phyloP scores from a whole-genome alignment of 306 rosid genomes.

The Begonia peltatifolia region DNA sequence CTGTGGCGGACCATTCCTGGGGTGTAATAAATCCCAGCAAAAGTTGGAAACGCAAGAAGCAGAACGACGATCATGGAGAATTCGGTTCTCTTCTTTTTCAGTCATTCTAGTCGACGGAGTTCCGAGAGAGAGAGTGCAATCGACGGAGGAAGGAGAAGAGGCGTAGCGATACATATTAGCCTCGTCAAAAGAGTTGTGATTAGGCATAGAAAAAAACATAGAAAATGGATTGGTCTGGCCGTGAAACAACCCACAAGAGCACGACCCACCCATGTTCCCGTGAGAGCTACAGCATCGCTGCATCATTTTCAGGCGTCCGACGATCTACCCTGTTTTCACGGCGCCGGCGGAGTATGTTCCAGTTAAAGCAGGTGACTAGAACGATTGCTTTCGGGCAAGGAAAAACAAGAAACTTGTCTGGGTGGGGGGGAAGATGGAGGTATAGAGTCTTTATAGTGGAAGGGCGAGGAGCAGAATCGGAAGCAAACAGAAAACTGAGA shows the following conservation, averaged over 20 bases:
- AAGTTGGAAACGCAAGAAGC: slow-evolving; percentile 30
- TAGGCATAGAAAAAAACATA: slow-evolving; percentile 45
- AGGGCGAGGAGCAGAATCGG: too few species aligned
- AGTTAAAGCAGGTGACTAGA: too few species aligned
- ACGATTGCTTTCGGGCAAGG: too few species aligned
- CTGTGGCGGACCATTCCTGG: slow-evolving; percentile 28
- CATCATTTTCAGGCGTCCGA: slow-evolving; percentile 22
- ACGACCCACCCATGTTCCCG: slow-evolving; percentile 46
- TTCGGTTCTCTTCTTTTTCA: slow-evolving; percentile 20
- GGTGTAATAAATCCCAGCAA: slow-evolving; percentile 72
- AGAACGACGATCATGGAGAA: slow-evolving; percentile 14
- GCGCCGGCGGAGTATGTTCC: too few species aligned
- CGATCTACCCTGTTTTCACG: too few species aligned
- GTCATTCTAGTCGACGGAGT: slow-evolving; percentile 62
- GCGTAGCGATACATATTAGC: slow-evolving; percentile 5
- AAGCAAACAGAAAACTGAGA: too few species aligned
- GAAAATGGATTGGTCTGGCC: slow-evolving; percentile 47
- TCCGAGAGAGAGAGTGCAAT: slow-evolving; percentile 86
- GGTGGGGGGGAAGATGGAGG: too few species aligned
- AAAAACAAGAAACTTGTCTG: too few species aligned
- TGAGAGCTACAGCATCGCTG: slow-evolving; percentile 47
- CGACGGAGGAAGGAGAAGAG: slow-evolving; percentile 49
- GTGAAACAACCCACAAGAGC: slow-evolving; percentile 52
- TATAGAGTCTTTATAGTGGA: too few species aligned
- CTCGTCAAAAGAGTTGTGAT: slow-evolving; percentile 21